phyloP scores from a whole-genome alignment of 352 stramenopile genomes.

The Globisporangium ultimum region DNA sequence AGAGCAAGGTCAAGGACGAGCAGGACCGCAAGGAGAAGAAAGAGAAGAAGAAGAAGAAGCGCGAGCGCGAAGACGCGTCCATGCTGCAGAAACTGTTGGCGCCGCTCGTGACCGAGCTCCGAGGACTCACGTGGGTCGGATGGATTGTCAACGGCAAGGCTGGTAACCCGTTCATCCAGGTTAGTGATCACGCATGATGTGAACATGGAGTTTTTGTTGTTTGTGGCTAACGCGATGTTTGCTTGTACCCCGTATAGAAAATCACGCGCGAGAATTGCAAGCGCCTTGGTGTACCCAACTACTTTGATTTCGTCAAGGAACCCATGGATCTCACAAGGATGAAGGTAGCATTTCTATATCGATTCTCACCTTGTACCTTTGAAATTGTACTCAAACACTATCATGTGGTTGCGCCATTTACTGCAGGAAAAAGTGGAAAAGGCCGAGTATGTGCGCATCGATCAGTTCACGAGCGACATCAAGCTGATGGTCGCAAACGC shows the following conservation, averaged over 20 bases:
- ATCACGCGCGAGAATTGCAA: constrained; percentile 87
- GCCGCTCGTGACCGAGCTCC: constrained; percentile 60
- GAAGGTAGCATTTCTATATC: constrained; percentile 27
- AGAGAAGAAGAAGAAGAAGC: constrained; percentile 82
- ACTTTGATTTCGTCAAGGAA: constrained; percentile 81
- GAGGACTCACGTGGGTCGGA: constrained; percentile 61
- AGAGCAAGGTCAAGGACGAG: constrained; percentile 54
- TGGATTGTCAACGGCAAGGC: constrained; percentile 76
- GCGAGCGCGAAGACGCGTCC: constrained; percentile 65
- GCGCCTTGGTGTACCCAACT: constrained; percentile 73
- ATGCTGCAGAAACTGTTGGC: constrained; percentile 75
- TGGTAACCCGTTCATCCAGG: constrained; percentile 73
- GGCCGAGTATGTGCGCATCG: constrained; percentile 69
- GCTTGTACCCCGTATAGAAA: constrained; percentile 27
- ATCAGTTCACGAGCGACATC: constrained; percentile 75
- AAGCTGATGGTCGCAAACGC: constrained; percentile 81
- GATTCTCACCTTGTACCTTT: neutral
- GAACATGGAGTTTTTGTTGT: neutral
- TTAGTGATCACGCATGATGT: neutral
- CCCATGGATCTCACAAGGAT: constrained; percentile 84
- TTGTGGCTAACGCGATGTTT: constrained; percentile 1
- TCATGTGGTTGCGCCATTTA: neutral
- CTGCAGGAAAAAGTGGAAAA: constrained; percentile 63
- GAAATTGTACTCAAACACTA: neutral
- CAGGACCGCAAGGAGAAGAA: constrained; percentile 82